phyloP scores from a whole-genome alignment of 2,329 filamentous ascomycete species.

The Hymenoscyphus scutula region DNA sequence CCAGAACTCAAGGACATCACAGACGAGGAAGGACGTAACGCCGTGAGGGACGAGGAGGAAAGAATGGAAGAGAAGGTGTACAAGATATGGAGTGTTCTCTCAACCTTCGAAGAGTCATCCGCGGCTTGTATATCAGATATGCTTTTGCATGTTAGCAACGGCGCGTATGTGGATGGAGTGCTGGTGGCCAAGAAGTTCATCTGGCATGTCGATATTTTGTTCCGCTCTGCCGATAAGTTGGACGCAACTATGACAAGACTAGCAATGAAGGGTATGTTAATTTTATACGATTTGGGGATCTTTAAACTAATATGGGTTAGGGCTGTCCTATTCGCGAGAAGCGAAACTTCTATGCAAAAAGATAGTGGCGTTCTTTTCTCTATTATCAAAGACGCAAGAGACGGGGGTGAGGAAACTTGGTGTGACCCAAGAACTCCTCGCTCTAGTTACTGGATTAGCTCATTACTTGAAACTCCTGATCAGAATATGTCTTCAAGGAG shows the following conservation, averaged over 20 bases:
- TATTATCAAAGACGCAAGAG: slow-evolving; percentile 93
- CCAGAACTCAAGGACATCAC: slow-evolving; percentile 49
- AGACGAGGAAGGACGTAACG: slow-evolving; percentile 66
- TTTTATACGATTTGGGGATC: background rate
- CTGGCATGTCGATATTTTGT: slow-evolving; percentile 89
- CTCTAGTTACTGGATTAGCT: slow-evolving; percentile 89
- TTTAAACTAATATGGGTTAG: slow-evolving; percentile 42
- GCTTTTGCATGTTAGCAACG: slow-evolving; percentile 97
- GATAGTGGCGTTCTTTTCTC: slow-evolving; percentile 94
- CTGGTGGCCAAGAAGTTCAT: slow-evolving; percentile 96
- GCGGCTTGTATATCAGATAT: slow-evolving; percentile 99
- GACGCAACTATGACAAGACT: slow-evolving; percentile 68
- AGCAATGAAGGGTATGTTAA: slow-evolving; percentile 72
- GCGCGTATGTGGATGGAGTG: slow-evolving; percentile 91
- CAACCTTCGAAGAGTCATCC: slow-evolving; percentile 94
- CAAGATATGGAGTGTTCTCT: slow-evolving; percentile 96
- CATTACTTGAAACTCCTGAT: slow-evolving; percentile 98
- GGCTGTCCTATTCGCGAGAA: slow-evolving; percentile 87
- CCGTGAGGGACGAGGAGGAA: slow-evolving; percentile 83
- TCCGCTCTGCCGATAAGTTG: slow-evolving; percentile 81
- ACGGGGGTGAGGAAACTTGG: slow-evolving; percentile 86
- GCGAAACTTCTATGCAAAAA: slow-evolving; percentile 99
- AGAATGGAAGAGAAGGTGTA: slow-evolving; percentile 97
- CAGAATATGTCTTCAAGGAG: slow-evolving; percentile 91
- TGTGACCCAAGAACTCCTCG: slow-evolving; percentile 97